Evolutionary conservation across 1,284 basidiomycete species (phyloP).

Genomic region (Meira miltonrushii): DNA sequence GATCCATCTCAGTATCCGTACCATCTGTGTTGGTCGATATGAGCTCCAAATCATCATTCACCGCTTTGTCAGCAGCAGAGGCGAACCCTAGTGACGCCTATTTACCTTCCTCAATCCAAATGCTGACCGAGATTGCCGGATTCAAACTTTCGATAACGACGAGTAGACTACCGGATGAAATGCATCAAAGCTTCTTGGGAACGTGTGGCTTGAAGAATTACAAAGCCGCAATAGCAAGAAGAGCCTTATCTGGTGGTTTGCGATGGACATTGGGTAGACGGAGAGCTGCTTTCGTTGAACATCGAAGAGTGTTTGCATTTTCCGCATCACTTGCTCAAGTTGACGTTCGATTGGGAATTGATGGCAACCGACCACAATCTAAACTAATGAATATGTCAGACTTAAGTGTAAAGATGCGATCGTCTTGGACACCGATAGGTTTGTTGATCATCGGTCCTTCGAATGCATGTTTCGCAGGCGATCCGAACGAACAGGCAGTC

Average conservation of each 20-base stretch:
- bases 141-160: conserved; percentile 30
- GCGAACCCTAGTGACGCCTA: background rate
- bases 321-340: conserved; percentile 23
- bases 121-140: conserved; percentile 4
- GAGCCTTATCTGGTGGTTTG: background rate
- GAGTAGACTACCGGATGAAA: conserved; percentile 29
- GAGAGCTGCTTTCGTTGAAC: conserved; percentile 17
- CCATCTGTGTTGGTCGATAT: conserved; percentile 21
- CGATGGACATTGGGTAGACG: background rate
- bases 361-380: conserved; percentile 14
- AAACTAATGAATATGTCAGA: conserved; percentile 25
- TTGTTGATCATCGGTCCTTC: conserved; percentile 20
- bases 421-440: conserved; percentile 46
- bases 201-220: conserved; percentile 31
- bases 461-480: conserved; percentile 21
- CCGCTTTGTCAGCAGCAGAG: background rate
- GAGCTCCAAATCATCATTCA: conserved; percentile 18
- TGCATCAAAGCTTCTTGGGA: conserved; percentile 46
- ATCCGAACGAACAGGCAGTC: conserved; percentile 44
- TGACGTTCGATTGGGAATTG: conserved; percentile 21
- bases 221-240: conserved; percentile 4
- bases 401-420: conserved; percentile 18
- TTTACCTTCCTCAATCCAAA: conserved; percentile 1
- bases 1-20: conserved; percentile 13
- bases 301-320: conserved; percentile 35